Conservation (phyloP, 495 filamentous ascomycete species). For the Amniculicola lignicola region DNA sequence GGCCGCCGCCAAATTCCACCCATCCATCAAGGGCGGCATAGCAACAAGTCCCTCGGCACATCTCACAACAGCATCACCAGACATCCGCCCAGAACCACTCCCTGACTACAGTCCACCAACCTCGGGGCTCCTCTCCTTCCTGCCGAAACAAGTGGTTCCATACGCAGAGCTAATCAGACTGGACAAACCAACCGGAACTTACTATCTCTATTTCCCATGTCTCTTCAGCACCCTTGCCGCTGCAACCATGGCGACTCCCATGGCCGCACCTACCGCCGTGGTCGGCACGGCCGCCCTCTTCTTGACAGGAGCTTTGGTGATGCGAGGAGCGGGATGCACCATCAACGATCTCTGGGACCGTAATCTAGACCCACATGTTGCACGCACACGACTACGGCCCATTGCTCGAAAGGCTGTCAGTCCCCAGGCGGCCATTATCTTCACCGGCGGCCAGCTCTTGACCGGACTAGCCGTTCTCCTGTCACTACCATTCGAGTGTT, state of each 20-base stretch:
- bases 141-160: constrained; percentile 76
- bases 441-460: constrained; percentile 76
- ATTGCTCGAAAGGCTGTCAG: constrained; percentile 83
- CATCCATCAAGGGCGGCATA: no score
- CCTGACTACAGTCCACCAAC: constrained; percentile 62
- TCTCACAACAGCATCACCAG: constrained; percentile 5
- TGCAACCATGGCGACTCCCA: constrained; percentile 58
- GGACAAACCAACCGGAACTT: constrained; percentile 91
- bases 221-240: constrained; percentile 78
- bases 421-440: constrained; percentile 70
- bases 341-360: constrained; percentile 98
- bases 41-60: no score
- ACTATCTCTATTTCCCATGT: constrained; percentile 95
- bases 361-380: constrained; percentile 86
- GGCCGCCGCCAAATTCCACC: no score
- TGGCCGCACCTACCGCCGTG: constrained; percentile 56
- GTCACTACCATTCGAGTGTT: constrained; percentile 78
- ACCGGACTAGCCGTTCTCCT: constrained; percentile 78
- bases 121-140: constrained; percentile 69
- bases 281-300: constrained; percentile 71
- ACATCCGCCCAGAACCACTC: constrained; percentile 29
- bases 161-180: constrained; percentile 92
- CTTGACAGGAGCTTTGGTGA: constrained; percentile 81
- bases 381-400: constrained; percentile 79
- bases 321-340: constrained; percentile 96